phyloP scores from a whole-genome alignment of 1,139 yeast genomes.

The Suhomyces bokatorum region DNA sequence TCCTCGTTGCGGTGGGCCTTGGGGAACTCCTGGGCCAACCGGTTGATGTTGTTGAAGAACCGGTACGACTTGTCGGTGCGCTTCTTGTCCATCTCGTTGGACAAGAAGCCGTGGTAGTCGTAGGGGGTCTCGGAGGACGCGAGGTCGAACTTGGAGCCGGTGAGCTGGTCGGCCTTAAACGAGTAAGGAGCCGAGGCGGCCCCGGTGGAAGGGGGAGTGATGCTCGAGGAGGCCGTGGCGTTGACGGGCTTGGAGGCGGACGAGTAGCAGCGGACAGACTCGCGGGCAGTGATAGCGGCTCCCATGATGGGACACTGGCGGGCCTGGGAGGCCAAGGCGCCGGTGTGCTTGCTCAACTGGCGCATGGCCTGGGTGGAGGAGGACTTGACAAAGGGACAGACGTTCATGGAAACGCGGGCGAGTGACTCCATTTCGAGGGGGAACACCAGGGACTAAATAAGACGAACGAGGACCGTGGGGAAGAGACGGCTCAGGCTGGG shows the following conservation, averaged over 20 bases:
- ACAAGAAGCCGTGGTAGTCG: slow-evolving; percentile 67
- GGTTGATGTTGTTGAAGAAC: slow-evolving; percentile 92
- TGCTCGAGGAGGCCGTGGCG: slow-evolving; percentile 45
- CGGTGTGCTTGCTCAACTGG: slow-evolving; percentile 42
- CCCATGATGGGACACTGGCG: slow-evolving; percentile 86
- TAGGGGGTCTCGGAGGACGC: slow-evolving; percentile 48
- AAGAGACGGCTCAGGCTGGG: background rate
- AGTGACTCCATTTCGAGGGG: slow-evolving; percentile 71
- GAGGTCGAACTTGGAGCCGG: slow-evolving; percentile 32
- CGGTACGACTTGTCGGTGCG: slow-evolving; percentile 90
- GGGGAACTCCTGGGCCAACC: slow-evolving; percentile 93
- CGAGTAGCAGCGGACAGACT: slow-evolving; percentile 49
- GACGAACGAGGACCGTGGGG: background rate
- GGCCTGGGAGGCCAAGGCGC: slow-evolving; percentile 63
- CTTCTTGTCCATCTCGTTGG: slow-evolving; percentile 65
- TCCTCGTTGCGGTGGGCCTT: slow-evolving; percentile 78
- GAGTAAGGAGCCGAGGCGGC: slow-evolving; percentile 34
- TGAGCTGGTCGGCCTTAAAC: slow-evolving; percentile 31
- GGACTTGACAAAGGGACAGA: slow-evolving; percentile 84
- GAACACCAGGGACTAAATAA: background rate
- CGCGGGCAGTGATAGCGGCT: slow-evolving; percentile 56
- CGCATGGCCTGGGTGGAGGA: slow-evolving; percentile 64
- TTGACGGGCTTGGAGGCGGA: slow-evolving; percentile 53
- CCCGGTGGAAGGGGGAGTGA: slow-evolving; percentile 5
- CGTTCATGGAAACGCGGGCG: slow-evolving; percentile 72